Percentiles rank a stretch among this genome's conserved stretches.
These are phyloP conservation scores for Coccomyxa subellipsoidea DNA, from an alignment of 163 green algal genomes.

Conservation along the genomic window DNA sequence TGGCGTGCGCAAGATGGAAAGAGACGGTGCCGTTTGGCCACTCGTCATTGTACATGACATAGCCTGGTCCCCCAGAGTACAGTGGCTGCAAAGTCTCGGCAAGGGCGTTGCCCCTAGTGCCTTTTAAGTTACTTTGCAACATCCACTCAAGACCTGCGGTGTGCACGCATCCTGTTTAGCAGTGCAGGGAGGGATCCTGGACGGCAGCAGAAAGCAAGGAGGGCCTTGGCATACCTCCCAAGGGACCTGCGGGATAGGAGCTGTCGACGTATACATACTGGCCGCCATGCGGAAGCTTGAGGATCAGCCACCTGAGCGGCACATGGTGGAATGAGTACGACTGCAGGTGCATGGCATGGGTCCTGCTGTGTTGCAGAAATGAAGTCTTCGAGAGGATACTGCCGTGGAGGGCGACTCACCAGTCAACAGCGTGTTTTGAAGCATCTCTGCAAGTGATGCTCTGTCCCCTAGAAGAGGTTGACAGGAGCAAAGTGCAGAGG, in stretches of 20 bases:
- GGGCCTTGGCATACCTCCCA: not conserved
- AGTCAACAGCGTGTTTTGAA: not conserved
- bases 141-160: not conserved
- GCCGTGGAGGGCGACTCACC: not conserved
- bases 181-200: too few relatives aligned
- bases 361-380: not conserved
- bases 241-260: not conserved
- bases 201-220: too few relatives aligned
- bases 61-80: not conserved
- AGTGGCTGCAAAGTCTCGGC: not conserved
- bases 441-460: not conserved
- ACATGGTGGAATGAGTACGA: not conserved
- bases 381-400: not conserved
- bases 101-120: not conserved
- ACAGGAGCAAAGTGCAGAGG: not conserved
- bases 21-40: not conserved
- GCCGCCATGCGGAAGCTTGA: not conserved
- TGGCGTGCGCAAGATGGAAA: conserved; percentile 3
- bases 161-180: not conserved
- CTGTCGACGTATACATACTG: not conserved
- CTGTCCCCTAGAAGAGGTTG: not conserved
- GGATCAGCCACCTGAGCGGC: not conserved
- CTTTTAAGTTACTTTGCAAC: not conserved
- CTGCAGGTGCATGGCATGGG: not conserved
- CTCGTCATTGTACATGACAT: conserved; percentile 5